Evolutionary conservation across 257 asterid species (phyloP).

Genomic region (Plectranthus barbatus): DNA sequence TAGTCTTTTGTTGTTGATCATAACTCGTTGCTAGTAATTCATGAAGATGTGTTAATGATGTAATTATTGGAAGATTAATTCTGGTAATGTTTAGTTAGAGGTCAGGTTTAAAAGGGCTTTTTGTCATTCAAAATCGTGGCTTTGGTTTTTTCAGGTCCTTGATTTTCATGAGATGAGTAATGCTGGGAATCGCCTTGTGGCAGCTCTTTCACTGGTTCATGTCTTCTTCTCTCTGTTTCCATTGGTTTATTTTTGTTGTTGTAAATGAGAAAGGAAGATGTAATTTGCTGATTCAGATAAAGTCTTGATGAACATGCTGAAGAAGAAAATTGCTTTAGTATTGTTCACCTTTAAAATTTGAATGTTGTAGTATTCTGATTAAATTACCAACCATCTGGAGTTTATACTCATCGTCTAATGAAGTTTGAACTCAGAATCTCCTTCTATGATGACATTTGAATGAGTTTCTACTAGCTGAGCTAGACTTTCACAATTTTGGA

Average conservation of each 20-base stretch:
- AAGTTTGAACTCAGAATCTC: background rate
- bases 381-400: background rate
- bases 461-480: background rate
- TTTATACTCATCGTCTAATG: too few species aligned
- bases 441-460: background rate
- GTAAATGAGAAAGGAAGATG: background rate
- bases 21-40: background rate
- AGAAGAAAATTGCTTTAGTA: background rate
- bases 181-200: conserved; percentile 78
- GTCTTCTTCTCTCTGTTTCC: background rate
- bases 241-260: background rate
- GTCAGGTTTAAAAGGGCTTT: background rate
- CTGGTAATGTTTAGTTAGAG: background rate
- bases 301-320: background rate
- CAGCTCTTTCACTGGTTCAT: conserved; percentile 81
- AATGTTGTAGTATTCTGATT: background rate
- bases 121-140: background rate
- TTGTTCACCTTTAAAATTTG: background rate
- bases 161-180: conserved; percentile 78
- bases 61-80: background rate
- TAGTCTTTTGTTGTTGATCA: background rate
- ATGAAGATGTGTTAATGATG: background rate
- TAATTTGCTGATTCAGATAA: background rate
- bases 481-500: background rate
- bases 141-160: conserved; percentile 45